Percentiles rank a stretch among this genome's conserved stretches.
Evolutionary conservation across 179 eudicot species (phyloP).

Genomic region (Camellia oleifera): DNA sequence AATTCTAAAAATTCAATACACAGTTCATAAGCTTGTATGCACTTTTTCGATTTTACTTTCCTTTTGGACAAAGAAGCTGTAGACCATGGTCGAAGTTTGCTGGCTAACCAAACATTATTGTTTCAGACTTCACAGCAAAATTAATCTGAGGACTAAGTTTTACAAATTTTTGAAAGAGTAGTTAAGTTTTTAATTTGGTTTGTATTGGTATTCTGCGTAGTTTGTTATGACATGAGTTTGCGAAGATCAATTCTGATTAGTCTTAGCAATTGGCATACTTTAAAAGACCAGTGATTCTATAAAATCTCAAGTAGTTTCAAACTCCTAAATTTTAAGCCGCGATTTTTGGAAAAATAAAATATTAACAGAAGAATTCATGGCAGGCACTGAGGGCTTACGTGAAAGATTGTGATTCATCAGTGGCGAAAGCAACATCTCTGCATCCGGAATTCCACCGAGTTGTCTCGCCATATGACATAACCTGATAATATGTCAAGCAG

Average conservation of each 20-base stretch:
- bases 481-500: slow-evolving; percentile 55
- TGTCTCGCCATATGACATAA: slow-evolving; percentile 40
- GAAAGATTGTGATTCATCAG: slow-evolving; percentile 14
- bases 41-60: background rate
- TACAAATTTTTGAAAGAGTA: background rate
- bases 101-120: background rate
- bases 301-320: background rate
- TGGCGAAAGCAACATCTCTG: slow-evolving; percentile 16
- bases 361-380: background rate
- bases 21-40: background rate
- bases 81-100: background rate
- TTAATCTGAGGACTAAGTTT: background rate
- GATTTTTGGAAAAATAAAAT: background rate
- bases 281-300: background rate
- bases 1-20: background rate
- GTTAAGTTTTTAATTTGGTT: background rate
- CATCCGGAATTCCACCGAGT: background rate
- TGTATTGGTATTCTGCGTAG: background rate
- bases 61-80: background rate
- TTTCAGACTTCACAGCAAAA: background rate
- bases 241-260: background rate
- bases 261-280: background rate
- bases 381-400: slow-evolving; percentile 23
- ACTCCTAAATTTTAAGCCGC: background rate
- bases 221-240: background rate